These are phyloP conservation scores for Gymnopilus dilepis DNA, from an alignment of 768 basidiomycete genomes.

Conservation along the genomic window DNA sequence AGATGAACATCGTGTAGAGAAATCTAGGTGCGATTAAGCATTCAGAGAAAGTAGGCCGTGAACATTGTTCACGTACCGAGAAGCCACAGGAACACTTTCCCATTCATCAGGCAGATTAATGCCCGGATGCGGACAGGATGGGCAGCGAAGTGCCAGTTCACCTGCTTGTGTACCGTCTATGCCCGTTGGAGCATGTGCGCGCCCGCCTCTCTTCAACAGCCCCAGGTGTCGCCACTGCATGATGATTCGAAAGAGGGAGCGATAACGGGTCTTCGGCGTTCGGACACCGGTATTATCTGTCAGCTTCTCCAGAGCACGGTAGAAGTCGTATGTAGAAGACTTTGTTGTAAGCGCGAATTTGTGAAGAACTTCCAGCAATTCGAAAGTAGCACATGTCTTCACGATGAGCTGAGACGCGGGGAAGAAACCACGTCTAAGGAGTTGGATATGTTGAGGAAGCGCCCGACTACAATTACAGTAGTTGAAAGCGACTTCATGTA, in stretches of 20 bases:
- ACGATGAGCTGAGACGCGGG: conserved; percentile 8
- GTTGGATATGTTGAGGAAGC: background rate
- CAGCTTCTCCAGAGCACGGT: background rate
- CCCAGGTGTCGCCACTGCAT: background rate
- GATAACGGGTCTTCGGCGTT: background rate
- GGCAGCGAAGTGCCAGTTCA: background rate
- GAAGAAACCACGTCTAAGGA: background rate
- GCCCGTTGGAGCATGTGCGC: background rate
- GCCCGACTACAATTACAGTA: conserved; percentile 9
- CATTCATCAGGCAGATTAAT: background rate
- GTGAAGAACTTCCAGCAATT: background rate
- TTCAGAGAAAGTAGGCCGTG: no score
- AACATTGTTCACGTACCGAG: background rate
- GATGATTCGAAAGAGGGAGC: background rate
- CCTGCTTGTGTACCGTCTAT: background rate
- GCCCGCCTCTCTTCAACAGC: background rate
- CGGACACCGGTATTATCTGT: background rate
- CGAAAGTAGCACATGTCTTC: background rate
- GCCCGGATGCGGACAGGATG: background rate
- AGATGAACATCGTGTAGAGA: background rate
- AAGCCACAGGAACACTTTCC: background rate
- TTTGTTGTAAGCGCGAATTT: background rate
- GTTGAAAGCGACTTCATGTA: conserved; percentile 13
- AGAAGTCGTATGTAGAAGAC: background rate
- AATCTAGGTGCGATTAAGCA: background rate